Evolutionary conservation across 371 early-diverging fungal species (phyloP).

Genomic region (Lichtheimia ornata): DNA sequence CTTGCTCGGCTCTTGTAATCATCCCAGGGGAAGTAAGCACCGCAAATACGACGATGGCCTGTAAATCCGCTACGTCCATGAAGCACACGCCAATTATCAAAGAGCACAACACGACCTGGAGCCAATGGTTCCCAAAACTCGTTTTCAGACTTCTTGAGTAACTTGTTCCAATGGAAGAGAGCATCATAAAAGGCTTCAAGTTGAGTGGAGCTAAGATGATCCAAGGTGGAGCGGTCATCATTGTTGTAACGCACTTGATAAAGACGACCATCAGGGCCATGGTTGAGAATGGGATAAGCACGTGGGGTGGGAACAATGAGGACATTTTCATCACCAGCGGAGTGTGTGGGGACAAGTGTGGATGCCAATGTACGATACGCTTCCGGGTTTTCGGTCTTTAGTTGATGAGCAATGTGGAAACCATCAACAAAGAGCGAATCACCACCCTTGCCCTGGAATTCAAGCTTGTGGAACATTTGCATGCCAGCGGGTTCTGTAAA

Average conservation of each 20-base stretch:
- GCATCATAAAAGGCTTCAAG: conserved; percentile 75
- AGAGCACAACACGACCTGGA: conserved; percentile 76
- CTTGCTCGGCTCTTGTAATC: conserved; percentile 70
- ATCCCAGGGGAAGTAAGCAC: conserved; percentile 83
- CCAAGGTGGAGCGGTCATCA: conserved; percentile 77
- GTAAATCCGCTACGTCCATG: conserved; percentile 83
- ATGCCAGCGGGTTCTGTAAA: conserved; percentile 89
- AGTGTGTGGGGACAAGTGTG: conserved; percentile 67
- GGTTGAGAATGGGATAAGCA: conserved; percentile 68
- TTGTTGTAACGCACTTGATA: conserved; percentile 87
- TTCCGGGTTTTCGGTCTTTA: conserved; percentile 59
- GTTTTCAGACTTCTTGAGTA: conserved; percentile 59
- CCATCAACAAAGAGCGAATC: conserved; percentile 86
- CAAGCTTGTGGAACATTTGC: conserved; percentile 86
- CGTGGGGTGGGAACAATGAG: conserved; percentile 72
- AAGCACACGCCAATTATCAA: conserved; percentile 89
- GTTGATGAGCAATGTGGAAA: conserved; percentile 69
- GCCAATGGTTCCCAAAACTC: conserved; percentile 70
- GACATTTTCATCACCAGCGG: conserved; percentile 79
- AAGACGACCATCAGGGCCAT: conserved; percentile 57
- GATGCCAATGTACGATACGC: conserved; percentile 69
- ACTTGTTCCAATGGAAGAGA: conserved; percentile 68
- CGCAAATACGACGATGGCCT: conserved; percentile 77
- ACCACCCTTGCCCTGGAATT: conserved; percentile 77
- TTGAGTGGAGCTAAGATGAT: conserved; percentile 50